Evolutionary conservation across 2,329 filamentous ascomycete species (phyloP).

Genomic region (Phialophora macrospora): DNA sequence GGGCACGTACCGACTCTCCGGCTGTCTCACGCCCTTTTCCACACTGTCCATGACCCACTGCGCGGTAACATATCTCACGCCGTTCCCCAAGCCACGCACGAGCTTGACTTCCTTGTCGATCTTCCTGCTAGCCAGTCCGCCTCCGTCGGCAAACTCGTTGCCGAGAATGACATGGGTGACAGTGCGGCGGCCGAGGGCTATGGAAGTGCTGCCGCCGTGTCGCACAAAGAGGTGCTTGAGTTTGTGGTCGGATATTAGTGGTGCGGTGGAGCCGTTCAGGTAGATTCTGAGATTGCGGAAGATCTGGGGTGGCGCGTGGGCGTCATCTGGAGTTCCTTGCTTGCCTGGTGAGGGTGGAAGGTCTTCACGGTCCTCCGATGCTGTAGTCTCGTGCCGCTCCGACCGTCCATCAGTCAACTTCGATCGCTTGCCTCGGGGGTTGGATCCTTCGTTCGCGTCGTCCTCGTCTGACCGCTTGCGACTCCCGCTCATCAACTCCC

Average conservation of each 20-base stretch:
- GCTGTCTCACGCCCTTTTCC: slow-evolving; percentile 72
- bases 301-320: slow-evolving; percentile 51
- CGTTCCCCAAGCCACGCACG: slow-evolving; percentile 62
- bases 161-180: slow-evolving; percentile 80
- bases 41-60: slow-evolving; percentile 89
- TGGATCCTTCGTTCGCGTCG: slow-evolving; percentile 2
- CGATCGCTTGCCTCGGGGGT: slow-evolving; percentile 25
- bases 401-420: slow-evolving; percentile 9
- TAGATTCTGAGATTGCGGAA: slow-evolving; percentile 77
- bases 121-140: slow-evolving; percentile 77
- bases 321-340: slow-evolving; percentile 9
- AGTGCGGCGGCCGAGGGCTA: slow-evolving; percentile 70
- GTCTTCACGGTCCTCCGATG: not conserved
- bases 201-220: slow-evolving; percentile 73
- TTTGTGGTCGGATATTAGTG: slow-evolving; percentile 80
- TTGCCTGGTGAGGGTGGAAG: slow-evolving; percentile 14
- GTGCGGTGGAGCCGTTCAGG: slow-evolving; percentile 85
- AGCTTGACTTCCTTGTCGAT: slow-evolving; percentile 77
- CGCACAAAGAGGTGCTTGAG: slow-evolving; percentile 77
- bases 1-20: slow-evolving; percentile 73
- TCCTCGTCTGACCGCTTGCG: slow-evolving; percentile 46
- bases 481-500: slow-evolving; percentile 54
- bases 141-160: slow-evolving; percentile 73
- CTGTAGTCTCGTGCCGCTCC: not conserved
- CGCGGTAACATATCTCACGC: slow-evolving; percentile 77